phyloP scores from a whole-genome alignment of 768 basidiomycete genomes.

The Tremella fuciformis region DNA sequence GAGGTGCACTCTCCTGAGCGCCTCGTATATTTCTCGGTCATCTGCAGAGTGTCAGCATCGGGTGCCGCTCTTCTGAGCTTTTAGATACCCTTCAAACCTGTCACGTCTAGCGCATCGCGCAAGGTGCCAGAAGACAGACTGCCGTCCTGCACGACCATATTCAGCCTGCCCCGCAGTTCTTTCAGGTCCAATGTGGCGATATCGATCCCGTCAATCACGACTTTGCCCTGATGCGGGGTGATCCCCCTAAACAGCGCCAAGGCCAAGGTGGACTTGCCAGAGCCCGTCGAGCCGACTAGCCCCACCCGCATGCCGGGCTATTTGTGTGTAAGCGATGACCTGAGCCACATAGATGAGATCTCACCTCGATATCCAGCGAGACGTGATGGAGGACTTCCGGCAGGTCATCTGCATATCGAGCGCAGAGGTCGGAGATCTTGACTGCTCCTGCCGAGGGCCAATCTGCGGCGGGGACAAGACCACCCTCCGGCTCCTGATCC shows the following conservation, averaged over 20 bases:
- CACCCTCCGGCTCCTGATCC: conserved; percentile 20
- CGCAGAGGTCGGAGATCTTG: conserved; percentile 30
- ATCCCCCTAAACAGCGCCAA: conserved; percentile 45
- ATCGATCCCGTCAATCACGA: conserved; percentile 47
- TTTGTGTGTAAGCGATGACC: background rate
- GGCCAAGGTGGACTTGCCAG: conserved; percentile 48
- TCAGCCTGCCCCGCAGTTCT: conserved; percentile 42
- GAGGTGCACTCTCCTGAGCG: conserved; percentile 45
- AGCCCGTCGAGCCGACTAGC: conserved; percentile 46
- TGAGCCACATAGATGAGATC: background rate
- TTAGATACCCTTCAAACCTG: conserved; percentile 28
- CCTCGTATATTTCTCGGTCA: conserved; percentile 46
- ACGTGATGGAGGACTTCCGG: conserved; percentile 48
- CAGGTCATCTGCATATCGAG: conserved; percentile 43
- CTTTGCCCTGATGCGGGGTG: conserved; percentile 30
- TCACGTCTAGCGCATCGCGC: conserved; percentile 49
- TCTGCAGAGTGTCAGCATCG: conserved; percentile 20
- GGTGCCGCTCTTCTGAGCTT: background rate
- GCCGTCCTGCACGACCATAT: conserved; percentile 51
- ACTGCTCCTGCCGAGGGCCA: conserved; percentile 47
- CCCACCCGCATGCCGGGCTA: conserved; percentile 46
- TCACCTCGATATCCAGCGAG: conserved; percentile 36
- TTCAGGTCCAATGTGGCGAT: conserved; percentile 30
- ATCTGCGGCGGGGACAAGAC: conserved; percentile 19
- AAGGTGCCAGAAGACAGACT: conserved; percentile 47